Evolutionary conservation across 2,329 filamentous ascomycete genomes (phyloP).

Genomic region (Aspergillus quadricinctus): DNA sequence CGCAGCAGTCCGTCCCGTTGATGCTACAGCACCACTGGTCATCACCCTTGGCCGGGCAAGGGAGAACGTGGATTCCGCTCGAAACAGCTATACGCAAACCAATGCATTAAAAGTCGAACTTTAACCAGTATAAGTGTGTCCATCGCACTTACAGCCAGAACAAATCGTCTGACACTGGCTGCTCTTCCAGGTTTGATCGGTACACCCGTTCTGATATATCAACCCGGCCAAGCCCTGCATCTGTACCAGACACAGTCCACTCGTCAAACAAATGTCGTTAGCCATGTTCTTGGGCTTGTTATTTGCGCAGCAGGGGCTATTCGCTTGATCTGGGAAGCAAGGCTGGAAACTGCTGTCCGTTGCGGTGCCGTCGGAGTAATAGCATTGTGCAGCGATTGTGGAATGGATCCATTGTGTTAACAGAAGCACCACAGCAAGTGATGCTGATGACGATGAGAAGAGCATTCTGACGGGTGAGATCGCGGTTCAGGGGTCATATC

Average conservation of each 20-base stretch:
- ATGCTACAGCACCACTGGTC: conserved; percentile 5
- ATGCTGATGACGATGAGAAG: neutral
- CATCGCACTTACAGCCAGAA: neutral
- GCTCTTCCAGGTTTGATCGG: neutral
- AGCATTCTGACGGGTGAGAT: neutral
- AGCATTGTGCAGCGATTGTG: neutral
- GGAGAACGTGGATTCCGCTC: neutral
- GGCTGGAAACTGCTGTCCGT: neutral
- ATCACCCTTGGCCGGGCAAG: neutral
- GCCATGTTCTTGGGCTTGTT: neutral
- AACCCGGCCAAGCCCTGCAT: neutral
- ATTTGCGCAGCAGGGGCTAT: neutral
- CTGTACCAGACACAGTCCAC: neutral
- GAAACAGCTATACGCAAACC: neutral
- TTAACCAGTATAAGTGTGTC: neutral
- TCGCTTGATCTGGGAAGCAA: neutral
- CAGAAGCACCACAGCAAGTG: neutral
- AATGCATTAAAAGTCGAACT: neutral
- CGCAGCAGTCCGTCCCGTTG: conserved; percentile 4
- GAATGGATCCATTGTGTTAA: neutral
- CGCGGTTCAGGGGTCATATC: neutral
- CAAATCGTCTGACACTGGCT: neutral
- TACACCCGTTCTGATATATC: neutral
- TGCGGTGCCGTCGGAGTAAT: neutral
- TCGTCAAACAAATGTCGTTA: neutral